These are phyloP conservation scores for Penicillium antarcticum DNA, from an alignment of 495 filamentous ascomycete genomes.

Conservation along the genomic window DNA sequence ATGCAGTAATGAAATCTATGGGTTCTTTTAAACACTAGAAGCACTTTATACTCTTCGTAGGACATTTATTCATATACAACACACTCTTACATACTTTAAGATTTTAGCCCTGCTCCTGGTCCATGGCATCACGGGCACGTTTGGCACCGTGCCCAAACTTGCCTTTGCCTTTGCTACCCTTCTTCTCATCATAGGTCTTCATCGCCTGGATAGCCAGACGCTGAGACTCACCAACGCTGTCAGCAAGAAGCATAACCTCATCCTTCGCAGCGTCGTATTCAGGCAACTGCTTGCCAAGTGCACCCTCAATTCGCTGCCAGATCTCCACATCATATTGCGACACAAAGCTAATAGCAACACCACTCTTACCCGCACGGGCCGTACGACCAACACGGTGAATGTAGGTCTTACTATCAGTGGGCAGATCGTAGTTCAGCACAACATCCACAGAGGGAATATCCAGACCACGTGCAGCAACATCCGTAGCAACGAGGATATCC, in stretches of 20 bases:
- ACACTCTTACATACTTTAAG: not conserved
- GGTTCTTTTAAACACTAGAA: constrained; percentile 4
- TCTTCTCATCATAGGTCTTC: constrained; percentile 78
- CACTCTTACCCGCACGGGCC: constrained; percentile 82
- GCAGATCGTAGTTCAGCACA: constrained; percentile 85
- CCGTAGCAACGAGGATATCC: constrained; percentile 90
- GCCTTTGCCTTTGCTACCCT: constrained; percentile 60
- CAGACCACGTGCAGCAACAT: constrained; percentile 90
- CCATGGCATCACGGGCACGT: constrained; percentile 73
- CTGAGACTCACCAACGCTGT: constrained; percentile 80
- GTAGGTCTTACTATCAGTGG: constrained; percentile 83
- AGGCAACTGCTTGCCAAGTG: constrained; percentile 69
- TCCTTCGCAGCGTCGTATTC: constrained; percentile 71
- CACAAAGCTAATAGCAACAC: constrained; percentile 75
- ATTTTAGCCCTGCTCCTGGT: constrained; percentile 63
- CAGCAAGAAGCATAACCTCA: constrained; percentile 81
- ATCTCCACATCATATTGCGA: constrained; percentile 94
- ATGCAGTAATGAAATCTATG: constrained; percentile 22
- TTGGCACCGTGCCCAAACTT: constrained; percentile 55
- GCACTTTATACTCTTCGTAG: not conserved
- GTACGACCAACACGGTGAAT: constrained; percentile 94
- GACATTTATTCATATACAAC: not conserved
- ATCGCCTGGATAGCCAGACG: constrained; percentile 75
- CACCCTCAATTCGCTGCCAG: constrained; percentile 78
- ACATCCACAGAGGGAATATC: constrained; percentile 92